These are phyloP conservation scores for Geosiphon pyriformis DNA, from an alignment of 192 early-diverging fungal genomes.

Conservation along the genomic window DNA sequence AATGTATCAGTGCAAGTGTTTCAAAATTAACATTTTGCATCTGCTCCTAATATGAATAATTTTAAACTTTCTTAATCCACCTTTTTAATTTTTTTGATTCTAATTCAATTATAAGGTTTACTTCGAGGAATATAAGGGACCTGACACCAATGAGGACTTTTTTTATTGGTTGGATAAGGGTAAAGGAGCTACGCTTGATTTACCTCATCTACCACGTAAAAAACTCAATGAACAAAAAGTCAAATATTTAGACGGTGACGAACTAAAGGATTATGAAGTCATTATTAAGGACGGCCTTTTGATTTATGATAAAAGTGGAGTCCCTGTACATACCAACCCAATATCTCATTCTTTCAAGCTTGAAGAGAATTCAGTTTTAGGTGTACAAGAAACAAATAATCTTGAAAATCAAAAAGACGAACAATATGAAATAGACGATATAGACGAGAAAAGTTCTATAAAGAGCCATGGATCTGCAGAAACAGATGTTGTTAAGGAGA, in stretches of 20 bases:
- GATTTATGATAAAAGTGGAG: slow-evolving; percentile 27
- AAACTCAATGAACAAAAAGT: slow-evolving; percentile 31
- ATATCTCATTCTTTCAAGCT: neutral
- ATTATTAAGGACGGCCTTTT: slow-evolving; percentile 29
- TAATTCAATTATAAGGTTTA: slow-evolving; percentile 25
- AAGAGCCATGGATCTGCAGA: neutral
- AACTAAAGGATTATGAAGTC: slow-evolving; percentile 34
- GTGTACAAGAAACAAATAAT: neutral
- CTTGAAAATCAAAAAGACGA: neutral
- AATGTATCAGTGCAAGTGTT: neutral
- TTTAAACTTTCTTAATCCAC: neutral
- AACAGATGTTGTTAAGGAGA: slow-evolving; percentile 15
- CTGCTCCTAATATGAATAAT: neutral
- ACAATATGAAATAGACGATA: slow-evolving; percentile 15
- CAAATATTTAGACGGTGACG: slow-evolving; percentile 30
- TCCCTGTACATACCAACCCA: slow-evolving; percentile 34
- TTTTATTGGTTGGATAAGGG: slow-evolving; percentile 42
- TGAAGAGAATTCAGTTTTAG: neutral
- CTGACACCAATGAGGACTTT: slow-evolving; percentile 36
- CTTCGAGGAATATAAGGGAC: slow-evolving; percentile 33
- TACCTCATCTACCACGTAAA: slow-evolving; percentile 26
- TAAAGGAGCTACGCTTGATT: slow-evolving; percentile 26
- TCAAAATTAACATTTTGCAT: neutral
- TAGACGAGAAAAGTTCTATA: slow-evolving; percentile 9
- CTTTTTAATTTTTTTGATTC: neutral